These are phyloP conservation scores for Pholiota adiposa DNA, from an alignment of 1,284 basidiomycete species.

Conservation along the genomic window DNA sequence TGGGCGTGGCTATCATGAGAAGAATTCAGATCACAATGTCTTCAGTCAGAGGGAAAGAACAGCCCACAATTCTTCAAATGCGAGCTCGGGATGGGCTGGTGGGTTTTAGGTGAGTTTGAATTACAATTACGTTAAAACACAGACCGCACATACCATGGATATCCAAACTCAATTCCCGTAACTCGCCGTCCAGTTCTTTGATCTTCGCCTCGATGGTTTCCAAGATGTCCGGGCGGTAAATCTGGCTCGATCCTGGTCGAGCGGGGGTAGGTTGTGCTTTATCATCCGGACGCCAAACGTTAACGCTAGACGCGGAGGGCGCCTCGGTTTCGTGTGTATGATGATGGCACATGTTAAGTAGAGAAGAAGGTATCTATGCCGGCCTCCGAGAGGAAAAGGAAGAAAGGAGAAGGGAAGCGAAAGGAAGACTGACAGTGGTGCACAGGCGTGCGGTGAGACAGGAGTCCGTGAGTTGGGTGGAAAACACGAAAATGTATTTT, in stretches of 20 bases:
- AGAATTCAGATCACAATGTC: background rate
- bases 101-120: background rate
- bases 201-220: conserved; percentile 62
- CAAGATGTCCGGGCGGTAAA: conserved; percentile 50
- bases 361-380: conserved; percentile 15
- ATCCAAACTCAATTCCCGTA: conserved; percentile 65
- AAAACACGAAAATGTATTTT: too few species aligned
- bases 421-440: too few species aligned
- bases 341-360: conserved; percentile 17
- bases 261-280: conserved; percentile 25
- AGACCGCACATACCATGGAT: conserved; percentile 65
- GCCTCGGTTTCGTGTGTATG: conserved; percentile 8
- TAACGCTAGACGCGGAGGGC: conserved; percentile 13
- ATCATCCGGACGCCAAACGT: conserved; percentile 40
- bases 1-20: conserved; percentile 23
- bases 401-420: too few species aligned
- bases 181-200: conserved; percentile 53
- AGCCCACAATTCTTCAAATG: conserved; percentile 58
- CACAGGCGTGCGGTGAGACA: too few species aligned
- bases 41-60: background rate
- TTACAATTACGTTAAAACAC: too few species aligned
- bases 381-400: too few species aligned
- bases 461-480: too few species aligned
- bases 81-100: conserved; percentile 64
- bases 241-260: conserved; percentile 27